Conservation (phyloP, 495 filamentous ascomycete genomes). For the Neurospora cerealis region DNA sequence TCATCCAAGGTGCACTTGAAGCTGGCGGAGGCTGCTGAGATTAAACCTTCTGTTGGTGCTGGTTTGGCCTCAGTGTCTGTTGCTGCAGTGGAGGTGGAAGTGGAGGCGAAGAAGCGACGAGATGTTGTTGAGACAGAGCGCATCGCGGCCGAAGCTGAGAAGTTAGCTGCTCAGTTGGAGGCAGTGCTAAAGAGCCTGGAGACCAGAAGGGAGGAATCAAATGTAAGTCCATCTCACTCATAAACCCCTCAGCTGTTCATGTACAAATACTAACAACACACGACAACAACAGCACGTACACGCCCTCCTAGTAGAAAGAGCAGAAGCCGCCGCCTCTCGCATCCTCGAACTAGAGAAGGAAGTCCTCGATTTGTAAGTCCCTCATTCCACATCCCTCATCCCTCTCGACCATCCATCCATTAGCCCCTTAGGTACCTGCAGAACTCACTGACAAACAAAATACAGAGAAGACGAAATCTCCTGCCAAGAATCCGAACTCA, state of each 20-base stretch:
- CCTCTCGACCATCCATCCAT: background rate
- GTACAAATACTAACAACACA: background rate
- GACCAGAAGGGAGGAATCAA: constrained; percentile 39
- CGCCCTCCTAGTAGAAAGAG: constrained; percentile 36
- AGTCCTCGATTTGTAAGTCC: constrained; percentile 36
- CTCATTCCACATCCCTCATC: background rate
- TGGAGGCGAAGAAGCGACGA: background rate
- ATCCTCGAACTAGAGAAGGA: constrained; percentile 42
- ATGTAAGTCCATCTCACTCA: constrained; percentile 23
- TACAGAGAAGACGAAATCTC: constrained; percentile 22
- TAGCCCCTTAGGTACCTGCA: background rate
- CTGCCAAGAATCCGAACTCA: constrained; percentile 29
- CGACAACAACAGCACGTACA: constrained; percentile 38
- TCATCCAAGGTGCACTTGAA: background rate
- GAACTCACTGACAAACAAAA: background rate
- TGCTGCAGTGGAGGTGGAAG: background rate
- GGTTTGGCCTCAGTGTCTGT: background rate
- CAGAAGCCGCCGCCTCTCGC: constrained; percentile 41
- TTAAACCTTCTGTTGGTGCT: background rate
- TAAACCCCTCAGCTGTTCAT: background rate
- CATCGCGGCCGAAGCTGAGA: constrained; percentile 31
- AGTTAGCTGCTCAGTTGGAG: constrained; percentile 28
- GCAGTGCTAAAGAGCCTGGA: constrained; percentile 27
- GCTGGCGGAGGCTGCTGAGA: constrained; percentile 5
- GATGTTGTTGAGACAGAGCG: constrained; percentile 15